Evolutionary conservation across 1,284 basidiomycete species (phyloP).

Genomic region (Entoloma clypeatum): DNA sequence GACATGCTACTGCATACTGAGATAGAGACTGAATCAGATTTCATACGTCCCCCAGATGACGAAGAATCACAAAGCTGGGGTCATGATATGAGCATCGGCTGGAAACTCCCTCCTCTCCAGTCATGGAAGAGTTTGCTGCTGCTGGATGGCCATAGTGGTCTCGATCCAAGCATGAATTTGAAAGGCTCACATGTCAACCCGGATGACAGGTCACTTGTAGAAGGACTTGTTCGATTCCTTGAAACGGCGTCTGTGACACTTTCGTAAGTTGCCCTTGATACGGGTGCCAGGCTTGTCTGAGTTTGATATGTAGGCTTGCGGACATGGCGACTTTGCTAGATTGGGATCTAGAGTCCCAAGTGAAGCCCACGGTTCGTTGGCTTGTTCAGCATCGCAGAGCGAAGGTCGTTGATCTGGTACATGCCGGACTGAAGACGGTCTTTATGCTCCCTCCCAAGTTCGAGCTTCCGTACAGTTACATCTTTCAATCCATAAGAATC

Average conservation of each 20-base stretch:
- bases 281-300: background rate
- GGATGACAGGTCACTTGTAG: slow-evolving; percentile 64
- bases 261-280: slow-evolving; percentile 43
- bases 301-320: slow-evolving; percentile 53
- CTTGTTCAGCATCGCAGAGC: slow-evolving; percentile 88
- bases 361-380: slow-evolving; percentile 87
- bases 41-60: slow-evolving; percentile 34
- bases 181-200: slow-evolving; percentile 56
- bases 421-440: slow-evolving; percentile 77
- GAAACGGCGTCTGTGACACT: slow-evolving; percentile 63
- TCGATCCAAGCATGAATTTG: slow-evolving; percentile 60
- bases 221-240: slow-evolving; percentile 65
- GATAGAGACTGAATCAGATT: slow-evolving; percentile 49
- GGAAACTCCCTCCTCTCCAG: slow-evolving; percentile 69
- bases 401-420: slow-evolving; percentile 84
- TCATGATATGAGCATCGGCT: slow-evolving; percentile 62
- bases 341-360: slow-evolving; percentile 82
- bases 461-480: slow-evolving; percentile 50
- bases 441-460: slow-evolving; percentile 75
- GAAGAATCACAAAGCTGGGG: slow-evolving; percentile 60
- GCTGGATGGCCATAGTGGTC: slow-evolving; percentile 59
- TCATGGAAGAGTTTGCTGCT: slow-evolving; percentile 92
- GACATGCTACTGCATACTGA: slow-evolving; percentile 65
- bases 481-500: slow-evolving; percentile 3
- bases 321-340: slow-evolving; percentile 83